phyloP scores from a whole-genome alignment of 2,329 filamentous ascomycete genomes.

The Apiospora phragmitis region DNA sequence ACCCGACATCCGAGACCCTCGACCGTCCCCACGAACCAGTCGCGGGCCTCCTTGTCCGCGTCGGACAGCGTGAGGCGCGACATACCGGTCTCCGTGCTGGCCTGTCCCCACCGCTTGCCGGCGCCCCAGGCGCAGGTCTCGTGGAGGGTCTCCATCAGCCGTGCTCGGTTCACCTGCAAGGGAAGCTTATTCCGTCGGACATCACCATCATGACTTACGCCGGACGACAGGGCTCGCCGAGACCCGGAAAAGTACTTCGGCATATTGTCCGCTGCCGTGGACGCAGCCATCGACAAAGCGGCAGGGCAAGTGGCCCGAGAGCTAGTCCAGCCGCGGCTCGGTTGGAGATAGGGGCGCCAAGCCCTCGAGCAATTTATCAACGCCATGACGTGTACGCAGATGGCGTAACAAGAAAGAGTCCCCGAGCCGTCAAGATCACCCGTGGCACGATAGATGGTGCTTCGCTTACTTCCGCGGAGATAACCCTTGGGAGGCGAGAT shows the following conservation, averaged over 20 bases:
- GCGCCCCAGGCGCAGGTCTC: conserved; percentile 66
- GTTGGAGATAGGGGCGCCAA: neutral
- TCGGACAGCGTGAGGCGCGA: conserved; percentile 71
- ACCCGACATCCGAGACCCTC: conserved; percentile 65
- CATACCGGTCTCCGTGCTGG: conserved; percentile 72
- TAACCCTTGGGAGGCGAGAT: neutral
- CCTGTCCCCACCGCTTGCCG: conserved; percentile 56
- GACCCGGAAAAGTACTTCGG: neutral
- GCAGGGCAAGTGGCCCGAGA: neutral
- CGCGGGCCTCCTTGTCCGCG: conserved; percentile 68
- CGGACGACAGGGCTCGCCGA: neutral
- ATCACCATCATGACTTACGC: neutral
- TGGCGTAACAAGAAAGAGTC: neutral
- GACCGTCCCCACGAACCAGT: conserved; percentile 72
- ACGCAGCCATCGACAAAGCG: neutral
- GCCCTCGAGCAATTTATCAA: neutral
- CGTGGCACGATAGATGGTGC: neutral
- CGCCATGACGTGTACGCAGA: neutral
- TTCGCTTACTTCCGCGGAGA: neutral
- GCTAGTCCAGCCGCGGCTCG: neutral
- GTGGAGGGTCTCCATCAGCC: conserved; percentile 65
- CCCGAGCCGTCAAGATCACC: neutral
- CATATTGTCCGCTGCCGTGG: neutral
- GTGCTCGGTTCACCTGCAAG: conserved; percentile 51
- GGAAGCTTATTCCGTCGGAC: neutral